phyloP scores from a whole-genome alignment of 148 eudicot genomes.

The Pharnaceum exiguum region DNA sequence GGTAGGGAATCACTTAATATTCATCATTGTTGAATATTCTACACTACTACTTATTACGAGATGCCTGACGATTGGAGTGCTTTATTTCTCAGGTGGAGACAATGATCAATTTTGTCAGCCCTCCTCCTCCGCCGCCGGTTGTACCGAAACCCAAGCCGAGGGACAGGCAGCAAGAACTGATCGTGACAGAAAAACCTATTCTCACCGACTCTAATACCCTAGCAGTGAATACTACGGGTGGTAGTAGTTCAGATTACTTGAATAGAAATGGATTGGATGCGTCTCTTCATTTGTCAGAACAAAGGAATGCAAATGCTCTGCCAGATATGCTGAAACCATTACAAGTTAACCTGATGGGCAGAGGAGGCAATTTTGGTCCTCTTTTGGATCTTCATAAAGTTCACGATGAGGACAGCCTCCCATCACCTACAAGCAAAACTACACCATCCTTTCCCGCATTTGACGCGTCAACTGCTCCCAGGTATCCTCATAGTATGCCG shows the following conservation, averaged over 20 bases:
- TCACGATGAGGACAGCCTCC: constrained; percentile 90
- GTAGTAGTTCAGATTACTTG: constrained; percentile 16
- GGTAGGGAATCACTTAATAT: constrained; percentile 35
- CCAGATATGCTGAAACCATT: constrained; percentile 28
- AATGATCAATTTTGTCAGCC: constrained; percentile 34
- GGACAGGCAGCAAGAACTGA: constrained; percentile 35
- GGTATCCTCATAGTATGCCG: constrained; percentile 22
- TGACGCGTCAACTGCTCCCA: constrained; percentile 25
- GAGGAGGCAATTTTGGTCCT: constrained; percentile 47
- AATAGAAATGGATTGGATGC: constrained; percentile 26
- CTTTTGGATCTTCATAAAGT: constrained; percentile 79
- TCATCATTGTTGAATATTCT: neutral
- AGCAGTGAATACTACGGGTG: constrained; percentile 28
- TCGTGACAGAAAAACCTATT: constrained; percentile 31
- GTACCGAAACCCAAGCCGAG: constrained; percentile 22
- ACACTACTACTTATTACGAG: neutral
- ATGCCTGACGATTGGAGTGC: constrained; percentile 3
- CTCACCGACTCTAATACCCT: constrained; percentile 42
- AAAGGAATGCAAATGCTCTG: constrained; percentile 14
- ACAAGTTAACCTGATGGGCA: constrained; percentile 38
- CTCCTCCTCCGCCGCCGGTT: constrained; percentile 21
- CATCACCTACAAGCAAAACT: constrained; percentile 80
- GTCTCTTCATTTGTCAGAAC: constrained; percentile 21
- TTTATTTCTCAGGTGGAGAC: constrained; percentile 49
- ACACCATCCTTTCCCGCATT: constrained; percentile 26